Percentiles rank a stretch among this genome's conserved stretches.
phyloP scores from a whole-genome alignment of 2,329 filamentous ascomycete genomes.

The Verruconis gallopava region DNA sequence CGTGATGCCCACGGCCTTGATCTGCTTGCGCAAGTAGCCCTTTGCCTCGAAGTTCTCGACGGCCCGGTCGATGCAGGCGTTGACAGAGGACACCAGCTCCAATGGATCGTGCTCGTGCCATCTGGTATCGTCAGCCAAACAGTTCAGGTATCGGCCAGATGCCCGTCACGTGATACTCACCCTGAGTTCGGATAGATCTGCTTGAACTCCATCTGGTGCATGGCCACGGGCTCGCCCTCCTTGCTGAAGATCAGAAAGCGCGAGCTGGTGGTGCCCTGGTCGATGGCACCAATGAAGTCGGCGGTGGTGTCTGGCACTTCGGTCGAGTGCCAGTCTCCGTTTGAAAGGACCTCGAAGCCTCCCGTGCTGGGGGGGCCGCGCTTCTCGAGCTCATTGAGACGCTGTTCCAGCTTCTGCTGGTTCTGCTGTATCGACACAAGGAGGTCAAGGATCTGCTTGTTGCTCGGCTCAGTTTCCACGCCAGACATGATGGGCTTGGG shows the following conservation, averaged over 20 bases:
- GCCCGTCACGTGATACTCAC: too few species aligned
- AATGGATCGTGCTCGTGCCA: conserved; percentile 85
- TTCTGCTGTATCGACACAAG: conserved; percentile 5
- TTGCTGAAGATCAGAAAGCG: conserved; percentile 85
- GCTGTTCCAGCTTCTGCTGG: conserved; percentile 5
- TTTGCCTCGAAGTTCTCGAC: conserved; percentile 55
- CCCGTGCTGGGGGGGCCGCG: background rate
- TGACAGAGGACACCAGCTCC: conserved; percentile 62
- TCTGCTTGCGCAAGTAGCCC: conserved; percentile 54
- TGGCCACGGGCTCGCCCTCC: conserved; percentile 62
- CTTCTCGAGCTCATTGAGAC: conserved; percentile 8
- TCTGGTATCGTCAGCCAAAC: conserved; percentile 31
- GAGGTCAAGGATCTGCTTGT: conserved; percentile 7
- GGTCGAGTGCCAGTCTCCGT: background rate
- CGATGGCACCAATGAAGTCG: conserved; percentile 69
- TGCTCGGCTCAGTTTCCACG: background rate
- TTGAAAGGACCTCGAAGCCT: background rate
- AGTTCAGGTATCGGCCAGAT: too few species aligned
- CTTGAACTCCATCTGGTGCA: conserved; percentile 76
- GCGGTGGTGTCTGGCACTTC: conserved; percentile 1
- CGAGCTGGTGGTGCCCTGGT: conserved; percentile 82
- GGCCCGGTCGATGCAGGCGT: conserved; percentile 67
- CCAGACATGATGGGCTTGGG: too few species aligned
- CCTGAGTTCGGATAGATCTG: conserved; percentile 81
- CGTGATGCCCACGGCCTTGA: conserved; percentile 73